Percentiles rank a stretch among this genome's conserved stretches.
phyloP scores from a whole-genome alignment of 1,284 basidiomycete species.

The Marasmius fiardii region DNA sequence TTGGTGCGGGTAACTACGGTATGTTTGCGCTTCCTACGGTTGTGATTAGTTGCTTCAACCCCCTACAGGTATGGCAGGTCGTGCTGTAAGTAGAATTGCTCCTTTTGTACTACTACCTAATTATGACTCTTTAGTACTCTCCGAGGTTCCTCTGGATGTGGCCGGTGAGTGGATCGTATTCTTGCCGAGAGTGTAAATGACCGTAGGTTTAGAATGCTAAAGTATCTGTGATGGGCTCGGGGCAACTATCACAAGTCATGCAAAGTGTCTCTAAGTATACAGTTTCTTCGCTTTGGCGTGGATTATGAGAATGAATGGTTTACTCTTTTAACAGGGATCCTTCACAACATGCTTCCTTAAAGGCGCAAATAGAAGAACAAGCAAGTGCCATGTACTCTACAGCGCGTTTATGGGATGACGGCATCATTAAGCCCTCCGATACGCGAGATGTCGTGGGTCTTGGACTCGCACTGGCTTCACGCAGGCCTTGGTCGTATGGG shows the following conservation, averaged over 20 bases:
- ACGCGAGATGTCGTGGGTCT: conserved; percentile 87
- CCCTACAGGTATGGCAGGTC: conserved; percentile 75
- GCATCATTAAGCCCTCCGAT: conserved; percentile 89
- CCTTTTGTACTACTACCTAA: conserved; percentile 7
- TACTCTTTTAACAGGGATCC: conserved; percentile 57
- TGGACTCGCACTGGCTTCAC: conserved; percentile 72
- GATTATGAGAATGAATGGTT: conserved; percentile 1
- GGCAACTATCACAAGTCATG: conserved; percentile 92
- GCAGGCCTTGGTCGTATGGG: conserved; percentile 27
- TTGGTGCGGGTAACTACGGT: conserved; percentile 95
- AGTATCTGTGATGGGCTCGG: conserved; percentile 95
- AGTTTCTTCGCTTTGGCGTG: neutral
- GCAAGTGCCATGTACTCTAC: conserved; percentile 85
- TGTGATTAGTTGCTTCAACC: conserved; percentile 4
- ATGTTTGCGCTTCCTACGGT: conserved; percentile 20
- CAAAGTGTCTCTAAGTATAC: conserved; percentile 78
- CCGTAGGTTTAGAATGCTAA: conserved; percentile 69
- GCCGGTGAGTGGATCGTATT: conserved; percentile 61
- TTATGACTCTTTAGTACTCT: conserved; percentile 59
- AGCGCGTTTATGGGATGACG: conserved; percentile 93
- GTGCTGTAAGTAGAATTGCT: conserved; percentile 57
- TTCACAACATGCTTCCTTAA: conserved; percentile 68
- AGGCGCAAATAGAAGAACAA: conserved; percentile 83
- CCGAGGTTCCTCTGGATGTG: conserved; percentile 98
- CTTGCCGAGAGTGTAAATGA: conserved; percentile 12